Percentiles rank a stretch among this genome's conserved stretches.
Conservation (phyloP, 495 filamentous ascomycete genomes). For the Xylaria acuta region DNA sequence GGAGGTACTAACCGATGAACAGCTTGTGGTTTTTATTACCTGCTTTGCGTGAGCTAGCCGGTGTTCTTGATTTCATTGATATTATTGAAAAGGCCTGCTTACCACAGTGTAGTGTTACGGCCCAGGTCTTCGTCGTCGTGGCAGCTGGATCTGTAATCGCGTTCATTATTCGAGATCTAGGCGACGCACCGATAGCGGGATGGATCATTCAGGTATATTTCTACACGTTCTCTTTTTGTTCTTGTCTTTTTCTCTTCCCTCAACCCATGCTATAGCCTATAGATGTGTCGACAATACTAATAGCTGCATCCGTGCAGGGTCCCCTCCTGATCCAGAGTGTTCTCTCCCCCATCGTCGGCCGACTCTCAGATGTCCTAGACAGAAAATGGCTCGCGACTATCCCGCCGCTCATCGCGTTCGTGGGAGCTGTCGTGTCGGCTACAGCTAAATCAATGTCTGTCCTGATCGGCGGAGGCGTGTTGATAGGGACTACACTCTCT, state of each 20-base stretch:
- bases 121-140: conserved; percentile 61
- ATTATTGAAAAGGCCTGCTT: not conserved
- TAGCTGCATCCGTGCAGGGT: conserved; percentile 36
- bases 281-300: conserved; percentile 15
- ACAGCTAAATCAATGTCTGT: conserved; percentile 59
- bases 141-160: conserved; percentile 62
- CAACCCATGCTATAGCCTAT: not conserved
- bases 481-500: conserved; percentile 59
- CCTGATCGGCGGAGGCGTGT: conserved; percentile 61
- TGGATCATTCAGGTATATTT: conserved; percentile 60
- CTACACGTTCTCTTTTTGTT: not conserved
- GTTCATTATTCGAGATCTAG: conserved; percentile 60
- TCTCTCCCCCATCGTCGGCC: conserved; percentile 59
- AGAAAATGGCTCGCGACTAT: conserved; percentile 57
- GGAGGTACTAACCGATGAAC: conserved; percentile 18
- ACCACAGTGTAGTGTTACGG: conserved; percentile 44
- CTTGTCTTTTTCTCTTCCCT: not conserved
- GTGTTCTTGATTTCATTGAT: not conserved
- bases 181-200: conserved; percentile 54
- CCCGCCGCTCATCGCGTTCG: conserved; percentile 58
- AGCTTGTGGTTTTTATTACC: conserved; percentile 47
- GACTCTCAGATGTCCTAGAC: conserved; percentile 62
- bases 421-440: conserved; percentile 60
- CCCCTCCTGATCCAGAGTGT: conserved; percentile 62
- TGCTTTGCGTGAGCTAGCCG: conserved; percentile 43